These are phyloP conservation scores for Aulographum hederae DNA, from an alignment of 2,329 filamentous ascomycete species.

Conservation along the genomic window DNA sequence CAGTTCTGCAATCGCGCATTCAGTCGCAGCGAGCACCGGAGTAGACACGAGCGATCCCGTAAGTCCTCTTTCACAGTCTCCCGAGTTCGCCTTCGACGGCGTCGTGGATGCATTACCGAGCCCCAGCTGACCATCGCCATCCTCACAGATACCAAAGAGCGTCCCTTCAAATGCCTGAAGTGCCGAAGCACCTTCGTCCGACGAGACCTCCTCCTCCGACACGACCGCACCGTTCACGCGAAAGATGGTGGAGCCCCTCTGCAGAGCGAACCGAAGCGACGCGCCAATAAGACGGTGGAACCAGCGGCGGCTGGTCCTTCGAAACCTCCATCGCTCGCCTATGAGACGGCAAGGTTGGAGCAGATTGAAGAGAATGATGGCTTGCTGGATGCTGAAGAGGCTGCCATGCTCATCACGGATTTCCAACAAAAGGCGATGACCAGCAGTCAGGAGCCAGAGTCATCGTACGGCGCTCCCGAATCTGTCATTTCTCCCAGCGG, in stretches of 20 bases:
- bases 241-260: constrained; percentile 92
- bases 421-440: constrained; percentile 90
- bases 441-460: constrained; percentile 39
- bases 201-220: constrained; percentile 84
- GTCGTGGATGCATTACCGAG: too few relatives aligned
- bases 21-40: constrained; percentile 91
- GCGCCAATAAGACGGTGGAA: constrained; percentile 45
- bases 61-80: constrained; percentile 33
- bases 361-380: constrained; percentile 85
- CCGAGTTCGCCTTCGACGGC: not conserved
- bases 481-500: constrained; percentile 53
- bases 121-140: not conserved
- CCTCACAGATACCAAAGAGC: constrained; percentile 78
- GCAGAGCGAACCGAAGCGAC: constrained; percentile 82
- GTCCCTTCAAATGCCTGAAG: constrained; percentile 97
- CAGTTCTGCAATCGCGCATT: constrained; percentile 97
- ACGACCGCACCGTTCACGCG: constrained; percentile 95
- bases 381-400: constrained; percentile 90
- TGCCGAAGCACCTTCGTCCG: constrained; percentile 97
- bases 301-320: constrained; percentile 31
- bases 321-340: constrained; percentile 16
- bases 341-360: constrained; percentile 68
- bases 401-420: constrained; percentile 96
- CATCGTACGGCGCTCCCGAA: constrained; percentile 33
- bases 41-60: constrained; percentile 94